Evolutionary conservation across 768 basidiomycete genomes (phyloP).

Genomic region (Lyophyllum shimeji): DNA sequence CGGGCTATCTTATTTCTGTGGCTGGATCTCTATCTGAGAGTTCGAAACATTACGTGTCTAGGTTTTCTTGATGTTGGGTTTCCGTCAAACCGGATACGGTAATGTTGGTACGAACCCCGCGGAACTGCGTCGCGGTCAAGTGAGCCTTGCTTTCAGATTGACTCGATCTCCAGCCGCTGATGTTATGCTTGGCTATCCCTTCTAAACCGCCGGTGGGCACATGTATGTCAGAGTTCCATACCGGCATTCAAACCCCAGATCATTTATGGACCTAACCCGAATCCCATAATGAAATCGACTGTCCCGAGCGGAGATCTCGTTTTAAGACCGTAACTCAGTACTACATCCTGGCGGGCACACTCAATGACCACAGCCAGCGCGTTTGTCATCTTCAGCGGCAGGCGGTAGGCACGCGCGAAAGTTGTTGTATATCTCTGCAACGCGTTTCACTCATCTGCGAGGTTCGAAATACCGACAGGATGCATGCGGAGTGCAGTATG

Average conservation of each 20-base stretch:
- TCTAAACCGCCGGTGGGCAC: neutral
- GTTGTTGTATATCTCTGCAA: neutral
- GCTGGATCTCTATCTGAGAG: neutral
- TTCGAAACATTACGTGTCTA: neutral
- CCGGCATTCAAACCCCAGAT: neutral
- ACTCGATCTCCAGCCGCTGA: neutral
- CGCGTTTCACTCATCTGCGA: neutral
- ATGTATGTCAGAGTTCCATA: neutral
- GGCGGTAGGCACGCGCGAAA: neutral
- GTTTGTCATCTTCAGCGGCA: neutral
- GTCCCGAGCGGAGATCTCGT: neutral
- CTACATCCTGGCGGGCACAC: too few relatives aligned
- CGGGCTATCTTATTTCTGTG: constrained; percentile 20
- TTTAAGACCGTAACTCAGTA: neutral
- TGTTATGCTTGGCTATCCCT: neutral
- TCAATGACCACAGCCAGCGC: neutral
- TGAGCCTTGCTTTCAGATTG: neutral
- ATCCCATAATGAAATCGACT: neutral
- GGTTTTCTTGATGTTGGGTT: neutral
- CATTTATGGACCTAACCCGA: neutral
- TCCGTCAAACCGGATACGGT: neutral
- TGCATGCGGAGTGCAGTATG: neutral
- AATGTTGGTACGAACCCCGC: neutral
- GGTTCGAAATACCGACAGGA: neutral
- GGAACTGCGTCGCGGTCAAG: neutral